Percentiles rank a stretch among this genome's conserved stretches.
Conservation (phyloP, 352 stramenopile genomes). For the Phytophthora hibernalis region DNA sequence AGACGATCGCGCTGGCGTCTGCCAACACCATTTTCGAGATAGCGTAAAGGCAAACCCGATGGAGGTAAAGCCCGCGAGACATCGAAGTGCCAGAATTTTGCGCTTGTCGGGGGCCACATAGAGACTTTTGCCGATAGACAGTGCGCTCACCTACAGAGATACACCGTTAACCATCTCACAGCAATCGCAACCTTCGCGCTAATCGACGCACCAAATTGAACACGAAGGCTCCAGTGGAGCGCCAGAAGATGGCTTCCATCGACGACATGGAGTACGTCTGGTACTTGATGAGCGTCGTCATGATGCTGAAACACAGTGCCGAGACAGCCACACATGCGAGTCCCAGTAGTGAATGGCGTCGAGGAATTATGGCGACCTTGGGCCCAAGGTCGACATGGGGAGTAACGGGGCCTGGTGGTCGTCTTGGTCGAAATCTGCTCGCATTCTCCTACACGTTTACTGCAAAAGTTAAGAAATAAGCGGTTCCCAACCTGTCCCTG, state of each 20-base stretch:
- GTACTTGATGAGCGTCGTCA: slow-evolving; percentile 80
- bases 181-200: too few relatives aligned
- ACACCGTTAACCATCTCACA: not conserved
- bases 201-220: slow-evolving; percentile 57
- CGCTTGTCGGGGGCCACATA: slow-evolving; percentile 44
- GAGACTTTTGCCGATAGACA: slow-evolving; percentile 30
- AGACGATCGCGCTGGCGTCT: slow-evolving; percentile 65
- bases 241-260: slow-evolving; percentile 82
- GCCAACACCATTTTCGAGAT: slow-evolving; percentile 70
- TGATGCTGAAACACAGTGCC: slow-evolving; percentile 79
- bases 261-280: slow-evolving; percentile 64
- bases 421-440: slow-evolving; percentile 2
- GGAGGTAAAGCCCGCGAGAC: slow-evolving; percentile 56
- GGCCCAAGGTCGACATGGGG: not conserved
- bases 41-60: slow-evolving; percentile 66
- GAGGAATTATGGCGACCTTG: slow-evolving; percentile 13
- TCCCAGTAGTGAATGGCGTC: slow-evolving; percentile 57
- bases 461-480: too few relatives aligned
- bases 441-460: too few relatives aligned
- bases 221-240: slow-evolving; percentile 51
- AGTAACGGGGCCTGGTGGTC: slow-evolving; percentile 17
- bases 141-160: not conserved
- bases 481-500: too few relatives aligned
- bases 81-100: slow-evolving; percentile 53
- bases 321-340: slow-evolving; percentile 62